Conservation (phyloP, 352 stramenopile species). For the Globisporangium nodosum region DNA sequence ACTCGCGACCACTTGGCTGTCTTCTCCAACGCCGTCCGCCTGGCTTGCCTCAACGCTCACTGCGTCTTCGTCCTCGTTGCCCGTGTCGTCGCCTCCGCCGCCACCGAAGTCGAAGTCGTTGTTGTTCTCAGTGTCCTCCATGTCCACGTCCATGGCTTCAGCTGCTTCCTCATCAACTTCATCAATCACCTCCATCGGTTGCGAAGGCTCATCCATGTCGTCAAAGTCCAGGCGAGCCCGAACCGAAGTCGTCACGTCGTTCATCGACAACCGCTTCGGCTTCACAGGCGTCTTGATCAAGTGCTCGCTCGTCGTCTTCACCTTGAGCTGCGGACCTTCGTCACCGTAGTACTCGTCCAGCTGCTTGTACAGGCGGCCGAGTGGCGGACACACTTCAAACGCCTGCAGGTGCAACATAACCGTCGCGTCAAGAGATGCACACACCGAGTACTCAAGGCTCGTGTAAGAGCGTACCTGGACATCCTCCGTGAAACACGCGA, state of each 20-base stretch:
- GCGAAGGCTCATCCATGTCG: slow-evolving; percentile 11
- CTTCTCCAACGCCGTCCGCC: slow-evolving; percentile 25
- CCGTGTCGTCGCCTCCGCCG: slow-evolving; percentile 7
- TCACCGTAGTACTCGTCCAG: slow-evolving; percentile 62
- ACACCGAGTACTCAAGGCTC: not conserved
- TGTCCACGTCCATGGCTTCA: slow-evolving; percentile 26
- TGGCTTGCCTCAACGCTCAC: slow-evolving; percentile 15
- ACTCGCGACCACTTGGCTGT: slow-evolving; percentile 1
- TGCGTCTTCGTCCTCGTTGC: slow-evolving; percentile 9
- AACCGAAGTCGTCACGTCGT: slow-evolving; percentile 1
- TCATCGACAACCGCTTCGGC: slow-evolving; percentile 8
- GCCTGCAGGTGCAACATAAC: slow-evolving; percentile 8
- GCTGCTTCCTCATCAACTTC: slow-evolving; percentile 21
- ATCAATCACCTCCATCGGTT: slow-evolving; percentile 18
- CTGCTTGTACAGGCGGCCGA: slow-evolving; percentile 70
- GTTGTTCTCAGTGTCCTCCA: slow-evolving; percentile 24
- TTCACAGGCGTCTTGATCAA: slow-evolving; percentile 54
- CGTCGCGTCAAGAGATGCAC: not conserved
- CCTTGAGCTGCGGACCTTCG: slow-evolving; percentile 36
- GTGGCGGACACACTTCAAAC: slow-evolving; percentile 55
- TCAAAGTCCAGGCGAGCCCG: slow-evolving; percentile 15
- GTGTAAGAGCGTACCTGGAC: slow-evolving; percentile 25
- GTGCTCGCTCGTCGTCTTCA: slow-evolving; percentile 54
- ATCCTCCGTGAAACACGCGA: slow-evolving; percentile 51
- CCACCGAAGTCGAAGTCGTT: slow-evolving; percentile 14